phyloP scores from a whole-genome alignment of 768 basidiomycete species.

The Pisolithus microcarpus region DNA sequence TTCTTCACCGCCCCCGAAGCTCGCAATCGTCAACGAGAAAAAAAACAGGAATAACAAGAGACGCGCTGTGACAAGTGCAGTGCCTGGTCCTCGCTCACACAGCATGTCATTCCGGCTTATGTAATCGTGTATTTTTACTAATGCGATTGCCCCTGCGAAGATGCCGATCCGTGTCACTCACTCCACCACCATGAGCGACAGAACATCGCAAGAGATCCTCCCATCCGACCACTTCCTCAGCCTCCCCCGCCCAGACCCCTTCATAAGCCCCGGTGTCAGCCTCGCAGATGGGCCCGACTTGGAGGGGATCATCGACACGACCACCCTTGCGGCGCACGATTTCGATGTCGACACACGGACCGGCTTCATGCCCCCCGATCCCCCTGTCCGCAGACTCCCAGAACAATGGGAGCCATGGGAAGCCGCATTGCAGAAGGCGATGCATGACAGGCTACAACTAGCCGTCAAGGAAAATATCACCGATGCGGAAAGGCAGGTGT shows the following conservation, averaged over 20 bases:
- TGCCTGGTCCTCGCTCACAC: too few species aligned
- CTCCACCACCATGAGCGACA: too few species aligned
- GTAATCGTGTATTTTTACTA: too few species aligned
- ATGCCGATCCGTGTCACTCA: too few species aligned
- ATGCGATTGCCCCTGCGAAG: too few species aligned
- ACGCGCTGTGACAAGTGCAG: too few species aligned
- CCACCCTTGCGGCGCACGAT: conserved; percentile 72
- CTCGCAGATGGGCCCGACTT: too few species aligned
- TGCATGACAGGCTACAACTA: conserved; percentile 44
- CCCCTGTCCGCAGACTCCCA: conserved; percentile 60
- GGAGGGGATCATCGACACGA: conserved; percentile 36
- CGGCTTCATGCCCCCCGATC: conserved; percentile 84
- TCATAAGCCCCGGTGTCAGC: conserved; percentile 10
- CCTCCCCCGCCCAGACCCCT: conserved; percentile 27
- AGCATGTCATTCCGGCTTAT: too few species aligned
- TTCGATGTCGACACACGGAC: conserved; percentile 90
- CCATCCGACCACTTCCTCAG: conserved; percentile 29
- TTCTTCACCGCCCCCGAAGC: too few species aligned
- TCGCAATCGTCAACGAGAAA: too few species aligned
- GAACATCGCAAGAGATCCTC: neutral
- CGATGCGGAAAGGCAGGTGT: conserved; percentile 31
- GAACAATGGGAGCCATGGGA: conserved; percentile 71
- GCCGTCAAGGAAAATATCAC: conserved; percentile 38
- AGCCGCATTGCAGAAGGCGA: conserved; percentile 43
- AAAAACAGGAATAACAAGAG: too few species aligned